Evolutionary conservation across 148 eudicot species (phyloP), one percentile per base, ranked within the genome.

Genomic region (Rhododendron molle): DNA sequence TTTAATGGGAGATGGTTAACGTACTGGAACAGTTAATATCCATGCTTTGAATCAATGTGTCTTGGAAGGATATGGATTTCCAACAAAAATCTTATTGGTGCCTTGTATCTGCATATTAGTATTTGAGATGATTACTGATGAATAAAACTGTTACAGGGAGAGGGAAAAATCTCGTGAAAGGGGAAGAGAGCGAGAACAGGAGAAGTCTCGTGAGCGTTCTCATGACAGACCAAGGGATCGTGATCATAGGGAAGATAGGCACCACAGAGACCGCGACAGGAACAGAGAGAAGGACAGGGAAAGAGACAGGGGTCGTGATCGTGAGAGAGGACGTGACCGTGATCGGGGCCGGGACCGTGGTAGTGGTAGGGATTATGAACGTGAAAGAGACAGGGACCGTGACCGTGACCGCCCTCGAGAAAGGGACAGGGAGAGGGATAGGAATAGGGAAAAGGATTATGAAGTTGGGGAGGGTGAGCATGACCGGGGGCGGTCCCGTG

Each of bases 141-240:
- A 83, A 78, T 47, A 76, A 52, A 67, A 85, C 71, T 65, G 52
- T 85, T 87, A 38, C 94, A 95, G 96, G 88, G 98, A 95, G 46
- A 91, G 96, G 91, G 99, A 96, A 86, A 97, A 93, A 87, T 95
- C 99, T n/a, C 95, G 95, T 86, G 99, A 97, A 87, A 91, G 95
- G 88, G 93, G 85, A 34, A 92, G 94, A 84, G 99, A 92, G 30
- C 90, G 87, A 85, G 95, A 93, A 47, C 90, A 90, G 20, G 98
- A 96, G 86, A 94, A 87, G 86, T 95, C 98, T 80, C 98, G 93
- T 62, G 98, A 97, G 89, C 90, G 90, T 28, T 97, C 98, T 79
- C 96, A 94, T 87, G 99, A 95, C 73, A 89, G 90, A 85, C 90
- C 95, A 62, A 94, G 95, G 87, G 99, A 97, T 21, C 98, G 98